Conservation (phyloP, 768 basidiomycete species). For the Rhizopogon vinicolor region DNA sequence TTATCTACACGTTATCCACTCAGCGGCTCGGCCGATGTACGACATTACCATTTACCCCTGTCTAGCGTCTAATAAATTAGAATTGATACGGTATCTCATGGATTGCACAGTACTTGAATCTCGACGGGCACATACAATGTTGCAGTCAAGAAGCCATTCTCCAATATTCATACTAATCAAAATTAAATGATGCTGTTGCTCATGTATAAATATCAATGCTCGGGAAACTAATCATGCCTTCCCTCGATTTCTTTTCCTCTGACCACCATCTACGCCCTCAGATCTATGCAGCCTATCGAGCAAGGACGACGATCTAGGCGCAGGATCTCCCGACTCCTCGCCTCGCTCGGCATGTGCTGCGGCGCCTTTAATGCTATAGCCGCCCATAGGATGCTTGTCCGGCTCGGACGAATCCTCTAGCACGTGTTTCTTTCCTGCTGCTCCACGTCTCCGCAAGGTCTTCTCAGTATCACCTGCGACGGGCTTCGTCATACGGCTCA, state of each 20-base stretch:
- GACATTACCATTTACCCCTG: too few species aligned
- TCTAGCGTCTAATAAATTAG: too few species aligned
- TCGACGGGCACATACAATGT: too few species aligned
- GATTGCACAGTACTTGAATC: too few species aligned
- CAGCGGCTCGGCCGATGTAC: too few species aligned
- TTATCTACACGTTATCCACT: too few species aligned
- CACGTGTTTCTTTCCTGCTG: conserved; percentile 10
- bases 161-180: not conserved
- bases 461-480: conserved; percentile 7
- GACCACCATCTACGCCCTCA: conserved; percentile 12
- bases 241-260: conserved; percentile 22
- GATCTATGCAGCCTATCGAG: conserved; percentile 30
- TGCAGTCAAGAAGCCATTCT: too few species aligned
- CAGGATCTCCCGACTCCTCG: conserved; percentile 8
- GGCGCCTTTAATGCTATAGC: conserved; percentile 53
- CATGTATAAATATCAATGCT: not conserved
- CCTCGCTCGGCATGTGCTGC: conserved; percentile 29
- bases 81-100: too few species aligned
- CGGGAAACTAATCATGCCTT: not conserved
- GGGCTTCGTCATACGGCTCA: conserved; percentile 36
- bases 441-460: conserved; percentile 10
- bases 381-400: conserved; percentile 34
- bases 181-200: not conserved
- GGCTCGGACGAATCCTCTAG: conserved; percentile 21
- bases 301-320: conserved; percentile 20